Percentiles rank a stretch among this genome's conserved stretches.
phyloP scores from a whole-genome alignment of 2,329 filamentous ascomycete genomes.

The Paecilomyces sp. region DNA sequence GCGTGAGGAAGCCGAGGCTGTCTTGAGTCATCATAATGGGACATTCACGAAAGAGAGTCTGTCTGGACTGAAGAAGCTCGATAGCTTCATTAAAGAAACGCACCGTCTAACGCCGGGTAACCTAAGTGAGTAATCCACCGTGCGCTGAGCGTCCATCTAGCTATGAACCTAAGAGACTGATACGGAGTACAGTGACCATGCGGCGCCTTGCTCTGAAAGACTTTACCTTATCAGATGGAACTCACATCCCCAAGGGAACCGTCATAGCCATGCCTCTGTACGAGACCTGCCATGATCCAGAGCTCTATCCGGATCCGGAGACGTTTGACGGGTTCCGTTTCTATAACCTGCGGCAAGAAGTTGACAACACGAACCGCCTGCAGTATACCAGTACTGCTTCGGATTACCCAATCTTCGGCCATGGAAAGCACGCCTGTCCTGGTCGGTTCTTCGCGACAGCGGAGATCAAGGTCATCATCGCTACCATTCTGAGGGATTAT shows the following conservation, averaged over 20 bases:
- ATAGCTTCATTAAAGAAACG: slow-evolving; percentile 18
- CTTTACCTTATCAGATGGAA: slow-evolving; percentile 31
- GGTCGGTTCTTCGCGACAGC: slow-evolving; percentile 23
- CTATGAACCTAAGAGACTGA: background rate
- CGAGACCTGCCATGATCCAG: slow-evolving; percentile 39
- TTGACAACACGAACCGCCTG: slow-evolving; percentile 27
- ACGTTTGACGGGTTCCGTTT: slow-evolving; percentile 47
- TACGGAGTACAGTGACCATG: slow-evolving; percentile 7
- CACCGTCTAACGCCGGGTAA: slow-evolving; percentile 12
- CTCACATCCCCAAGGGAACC: slow-evolving; percentile 39
- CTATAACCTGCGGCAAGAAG: slow-evolving; percentile 32
- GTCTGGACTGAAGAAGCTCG: slow-evolving; percentile 10
- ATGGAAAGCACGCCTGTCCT: slow-evolving; percentile 44
- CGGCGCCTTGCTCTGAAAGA: slow-evolving; percentile 6
- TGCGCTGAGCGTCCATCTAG: background rate
- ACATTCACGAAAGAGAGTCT: slow-evolving; percentile 1
- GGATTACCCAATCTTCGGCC: slow-evolving; percentile 48
- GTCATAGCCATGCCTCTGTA: slow-evolving; percentile 39
- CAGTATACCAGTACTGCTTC: slow-evolving; percentile 50
- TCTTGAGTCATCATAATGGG: slow-evolving; percentile 2
- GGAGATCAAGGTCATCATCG: slow-evolving; percentile 19
- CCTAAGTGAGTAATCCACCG: slow-evolving; percentile 7
- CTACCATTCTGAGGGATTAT: slow-evolving; percentile 22
- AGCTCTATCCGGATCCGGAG: slow-evolving; percentile 36
- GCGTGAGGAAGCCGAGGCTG: slow-evolving; percentile 2